Evolutionary conservation across 2,329 filamentous ascomycete genomes (phyloP).

Genomic region (Fusarium sp.): DNA sequence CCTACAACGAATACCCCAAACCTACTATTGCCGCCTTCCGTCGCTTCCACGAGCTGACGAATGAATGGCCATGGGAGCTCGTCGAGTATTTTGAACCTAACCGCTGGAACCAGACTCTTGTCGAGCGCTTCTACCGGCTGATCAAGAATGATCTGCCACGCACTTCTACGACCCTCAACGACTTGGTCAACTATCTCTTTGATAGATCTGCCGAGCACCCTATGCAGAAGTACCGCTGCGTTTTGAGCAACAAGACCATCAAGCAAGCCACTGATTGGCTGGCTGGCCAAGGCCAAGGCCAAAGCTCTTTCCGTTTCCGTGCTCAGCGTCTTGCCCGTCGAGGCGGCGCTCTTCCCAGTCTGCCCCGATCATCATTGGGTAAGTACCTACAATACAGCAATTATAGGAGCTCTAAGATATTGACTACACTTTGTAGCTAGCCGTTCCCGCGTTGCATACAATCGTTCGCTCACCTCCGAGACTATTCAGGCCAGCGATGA

Average conservation of each 20-base stretch:
- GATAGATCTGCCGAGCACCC: not conserved
- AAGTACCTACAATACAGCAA: not conserved
- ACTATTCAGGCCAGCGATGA: not conserved
- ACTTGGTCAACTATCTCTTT: not conserved
- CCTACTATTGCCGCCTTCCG: not conserved
- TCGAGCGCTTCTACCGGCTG: not conserved
- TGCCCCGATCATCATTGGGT: not conserved
- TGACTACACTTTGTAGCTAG: not conserved
- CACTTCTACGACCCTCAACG: not conserved
- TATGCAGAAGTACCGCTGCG: accelerated
- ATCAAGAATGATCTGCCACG: not conserved
- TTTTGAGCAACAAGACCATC: not conserved
- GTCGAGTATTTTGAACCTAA: not conserved
- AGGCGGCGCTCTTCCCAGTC: not conserved
- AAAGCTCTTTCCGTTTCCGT: not conserved
- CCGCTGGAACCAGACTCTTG: not conserved
- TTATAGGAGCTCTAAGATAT: too few relatives aligned
- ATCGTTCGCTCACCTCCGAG: not conserved
- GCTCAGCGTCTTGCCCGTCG: not conserved
- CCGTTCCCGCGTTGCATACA: not conserved
- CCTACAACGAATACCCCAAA: not conserved
- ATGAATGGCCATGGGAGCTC: conserved; percentile 19
- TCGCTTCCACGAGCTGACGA: not conserved
- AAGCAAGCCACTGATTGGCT: conserved; percentile 5
- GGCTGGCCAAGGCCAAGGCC: not conserved